Percentiles rank a stretch among this genome's conserved stretches.
Evolutionary conservation across 2,329 filamentous ascomycete genomes (phyloP).

Genomic region (Verticillium nonalfalfae): DNA sequence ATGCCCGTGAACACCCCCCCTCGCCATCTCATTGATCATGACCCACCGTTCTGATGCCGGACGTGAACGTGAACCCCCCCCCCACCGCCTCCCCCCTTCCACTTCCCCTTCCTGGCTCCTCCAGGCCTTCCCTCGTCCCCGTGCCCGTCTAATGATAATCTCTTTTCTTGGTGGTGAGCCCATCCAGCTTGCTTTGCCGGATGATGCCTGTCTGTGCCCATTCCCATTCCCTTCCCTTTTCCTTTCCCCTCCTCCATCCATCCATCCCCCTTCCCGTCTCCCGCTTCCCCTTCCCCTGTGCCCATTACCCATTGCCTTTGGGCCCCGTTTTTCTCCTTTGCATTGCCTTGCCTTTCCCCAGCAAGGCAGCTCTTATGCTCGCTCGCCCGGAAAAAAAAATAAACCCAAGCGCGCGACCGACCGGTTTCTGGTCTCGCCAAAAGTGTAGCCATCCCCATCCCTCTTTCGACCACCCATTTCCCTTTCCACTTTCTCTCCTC

Average conservation of each 20-base stretch:
- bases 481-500: constrained; percentile 19
- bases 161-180: background rate
- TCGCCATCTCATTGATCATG: too few species aligned
- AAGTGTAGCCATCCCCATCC: constrained; percentile 46
- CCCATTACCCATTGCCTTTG: constrained; percentile 5
- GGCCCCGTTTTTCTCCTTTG: constrained; percentile 15
- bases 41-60: too few species aligned
- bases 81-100: background rate
- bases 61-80: too few species aligned
- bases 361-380: constrained; percentile 2
- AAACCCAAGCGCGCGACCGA: constrained; percentile 9
- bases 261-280: constrained; percentile 14
- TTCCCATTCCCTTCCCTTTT: constrained; percentile 10
- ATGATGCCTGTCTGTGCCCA: constrained; percentile 7
- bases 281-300: background rate
- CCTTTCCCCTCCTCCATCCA: constrained; percentile 16
- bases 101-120: too few species aligned
- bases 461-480: constrained; percentile 20
- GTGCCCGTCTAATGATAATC: constrained; percentile 3
- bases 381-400: constrained; percentile 19
- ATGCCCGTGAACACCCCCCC: background rate
- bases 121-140: background rate
- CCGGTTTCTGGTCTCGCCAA: constrained; percentile 25
- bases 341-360: constrained; percentile 14
- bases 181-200: background rate